Percentiles rank a stretch among this genome's conserved stretches.
These are phyloP conservation scores for Leptodermis oblonga DNA, from an alignment of 257 asterid genomes.

Conservation along the genomic window DNA sequence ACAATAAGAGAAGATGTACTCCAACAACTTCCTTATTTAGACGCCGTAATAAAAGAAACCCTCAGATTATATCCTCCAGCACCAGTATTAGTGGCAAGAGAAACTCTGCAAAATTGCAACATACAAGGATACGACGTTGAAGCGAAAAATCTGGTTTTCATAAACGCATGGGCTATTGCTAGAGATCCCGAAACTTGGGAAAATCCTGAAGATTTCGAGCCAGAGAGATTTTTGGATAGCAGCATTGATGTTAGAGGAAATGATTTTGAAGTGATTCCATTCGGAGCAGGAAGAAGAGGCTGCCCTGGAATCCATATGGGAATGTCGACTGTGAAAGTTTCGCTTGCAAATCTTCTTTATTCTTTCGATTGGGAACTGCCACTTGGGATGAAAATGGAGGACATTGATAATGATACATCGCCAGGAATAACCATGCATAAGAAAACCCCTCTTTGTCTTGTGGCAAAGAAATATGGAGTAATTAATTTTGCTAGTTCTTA, in stretches of 20 bases:
- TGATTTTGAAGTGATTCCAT: not conserved
- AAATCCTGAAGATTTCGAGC: not conserved
- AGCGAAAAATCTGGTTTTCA: not conserved
- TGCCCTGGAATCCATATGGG: not conserved
- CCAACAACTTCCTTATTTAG: constrained; percentile 2
- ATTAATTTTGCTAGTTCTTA: too few species aligned
- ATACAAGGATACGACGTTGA: not conserved
- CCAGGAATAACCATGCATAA: constrained; percentile 3
- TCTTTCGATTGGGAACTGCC: constrained; percentile 6
- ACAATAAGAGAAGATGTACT: not conserved
- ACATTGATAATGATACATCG: not conserved
- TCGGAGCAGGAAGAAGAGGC: not conserved
- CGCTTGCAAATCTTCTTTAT: not conserved
- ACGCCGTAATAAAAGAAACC: not conserved
- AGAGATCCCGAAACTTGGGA: constrained; percentile 2
- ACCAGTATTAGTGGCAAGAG: not conserved
- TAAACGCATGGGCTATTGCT: not conserved
- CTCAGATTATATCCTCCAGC: not conserved
- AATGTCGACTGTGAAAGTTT: not conserved
- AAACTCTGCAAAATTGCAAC: not conserved
- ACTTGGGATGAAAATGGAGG: not conserved
- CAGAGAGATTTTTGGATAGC: not conserved
- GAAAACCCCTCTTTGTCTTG: not conserved
- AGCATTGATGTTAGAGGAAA: not conserved
- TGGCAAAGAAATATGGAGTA: not conserved